Conservation (phyloP, 306 rosid species). For the Fragaria vesca region DNA sequence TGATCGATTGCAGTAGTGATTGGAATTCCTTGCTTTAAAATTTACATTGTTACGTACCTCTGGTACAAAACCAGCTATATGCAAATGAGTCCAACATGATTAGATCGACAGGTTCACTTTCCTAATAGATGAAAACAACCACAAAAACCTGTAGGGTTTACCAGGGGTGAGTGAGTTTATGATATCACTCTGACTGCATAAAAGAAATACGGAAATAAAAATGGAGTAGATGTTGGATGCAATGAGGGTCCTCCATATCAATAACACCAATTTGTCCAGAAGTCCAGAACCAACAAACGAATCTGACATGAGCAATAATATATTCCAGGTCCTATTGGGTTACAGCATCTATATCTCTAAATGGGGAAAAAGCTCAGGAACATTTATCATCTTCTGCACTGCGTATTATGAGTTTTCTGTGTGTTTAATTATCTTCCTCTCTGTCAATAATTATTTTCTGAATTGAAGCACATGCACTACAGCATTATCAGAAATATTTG, state of each 20-base stretch:
- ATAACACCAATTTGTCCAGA: neutral
- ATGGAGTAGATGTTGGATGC: neutral
- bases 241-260: neutral
- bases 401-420: neutral
- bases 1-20: neutral
- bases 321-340: neutral
- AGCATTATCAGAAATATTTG: neutral
- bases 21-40: neutral
- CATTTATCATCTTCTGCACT: neutral
- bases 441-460: constrained; percentile 1
- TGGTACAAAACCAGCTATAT: neutral
- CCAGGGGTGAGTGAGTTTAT: neutral
- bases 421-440: neutral
- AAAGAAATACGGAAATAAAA: neutral
- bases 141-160: neutral
- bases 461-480: neutral
- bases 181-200: neutral
- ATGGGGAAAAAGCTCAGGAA: neutral
- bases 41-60: neutral
- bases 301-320: constrained; percentile 1
- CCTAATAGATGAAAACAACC: neutral
- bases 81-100: neutral
- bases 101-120: neutral
- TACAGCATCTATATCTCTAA: neutral
- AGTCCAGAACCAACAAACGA: neutral